Evolutionary conservation across 2,329 filamentous ascomycete species (phyloP).

Genomic region (Fusarium ramigenum): DNA sequence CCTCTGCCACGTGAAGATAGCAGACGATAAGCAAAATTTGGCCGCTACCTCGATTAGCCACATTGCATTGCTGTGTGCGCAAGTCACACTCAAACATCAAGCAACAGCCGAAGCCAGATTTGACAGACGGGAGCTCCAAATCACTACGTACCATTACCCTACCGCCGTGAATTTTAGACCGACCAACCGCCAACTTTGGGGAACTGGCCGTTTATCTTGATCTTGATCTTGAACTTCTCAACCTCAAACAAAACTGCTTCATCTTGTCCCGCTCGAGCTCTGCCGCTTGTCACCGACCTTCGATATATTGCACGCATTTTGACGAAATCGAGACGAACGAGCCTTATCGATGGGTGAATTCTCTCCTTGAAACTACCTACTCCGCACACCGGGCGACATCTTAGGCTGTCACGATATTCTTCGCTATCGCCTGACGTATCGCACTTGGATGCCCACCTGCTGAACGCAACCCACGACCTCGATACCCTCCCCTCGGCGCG

Average conservation of each 20-base stretch:
- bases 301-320: slow-evolving; percentile 26
- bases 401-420: slow-evolving; percentile 15
- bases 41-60: slow-evolving; percentile 41
- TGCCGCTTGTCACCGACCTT: slow-evolving; percentile 26
- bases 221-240: slow-evolving; percentile 10
- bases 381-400: slow-evolving; percentile 20
- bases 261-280: slow-evolving; percentile 6
- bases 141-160: slow-evolving; percentile 12
- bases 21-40: slow-evolving; percentile 41
- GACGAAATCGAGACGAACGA: slow-evolving; percentile 26
- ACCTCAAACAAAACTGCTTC: not conserved
- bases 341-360: slow-evolving; percentile 33
- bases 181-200: slow-evolving; percentile 11
- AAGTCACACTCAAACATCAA: slow-evolving; percentile 40
- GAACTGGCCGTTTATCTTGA: slow-evolving; percentile 12
- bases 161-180: slow-evolving; percentile 22
- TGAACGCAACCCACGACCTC: slow-evolving; percentile 20
- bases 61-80: slow-evolving; percentile 39
- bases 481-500: slow-evolving; percentile 39
- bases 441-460: slow-evolving; percentile 32
- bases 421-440: slow-evolving; percentile 11
- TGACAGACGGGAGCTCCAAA: slow-evolving; percentile 17
- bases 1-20: slow-evolving; percentile 43
- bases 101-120: slow-evolving; percentile 20
- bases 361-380: slow-evolving; percentile 21